Conservation (phyloP, 805 yeast genomes). For the Dipodascus geniculatus region DNA sequence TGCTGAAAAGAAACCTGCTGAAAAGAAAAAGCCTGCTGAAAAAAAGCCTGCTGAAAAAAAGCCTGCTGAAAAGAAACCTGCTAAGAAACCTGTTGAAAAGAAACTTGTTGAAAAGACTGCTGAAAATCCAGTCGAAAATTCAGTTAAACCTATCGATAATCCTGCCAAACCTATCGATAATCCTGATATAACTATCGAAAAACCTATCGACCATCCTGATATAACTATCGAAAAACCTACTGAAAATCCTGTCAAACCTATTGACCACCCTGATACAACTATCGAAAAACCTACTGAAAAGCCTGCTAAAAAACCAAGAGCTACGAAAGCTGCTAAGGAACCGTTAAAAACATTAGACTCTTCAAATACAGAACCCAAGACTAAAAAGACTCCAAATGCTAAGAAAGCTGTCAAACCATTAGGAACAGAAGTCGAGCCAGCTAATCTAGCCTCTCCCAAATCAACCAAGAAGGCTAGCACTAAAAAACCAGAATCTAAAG, state of each 20-base stretch:
- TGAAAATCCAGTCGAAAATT: background rate
- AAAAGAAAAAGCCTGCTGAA: background rate
- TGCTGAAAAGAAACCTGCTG: background rate
- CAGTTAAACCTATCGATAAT: too few species aligned
- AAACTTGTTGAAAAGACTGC: background rate
- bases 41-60: background rate
- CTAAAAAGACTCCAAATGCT: too few species aligned
- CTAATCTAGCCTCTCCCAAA: too few species aligned
- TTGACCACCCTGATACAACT: too few species aligned
- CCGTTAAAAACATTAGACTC: background rate
- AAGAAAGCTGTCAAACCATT: too few species aligned
- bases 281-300: background rate
- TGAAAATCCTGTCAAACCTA: background rate
- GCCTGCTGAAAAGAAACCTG: background rate
- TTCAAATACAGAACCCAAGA: too few species aligned
- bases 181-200: too few species aligned
- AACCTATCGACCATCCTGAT: too few species aligned
- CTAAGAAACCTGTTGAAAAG: background rate
- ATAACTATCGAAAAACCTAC: background rate
- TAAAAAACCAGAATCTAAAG: background rate
- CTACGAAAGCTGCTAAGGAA: background rate
- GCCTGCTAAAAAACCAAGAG: background rate
- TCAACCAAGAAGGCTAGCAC: too few species aligned
- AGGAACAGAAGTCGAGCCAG: too few species aligned
- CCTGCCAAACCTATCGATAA: too few species aligned